phyloP scores from a whole-genome alignment of 306 rosid species.

The Casuarina glauca region DNA sequence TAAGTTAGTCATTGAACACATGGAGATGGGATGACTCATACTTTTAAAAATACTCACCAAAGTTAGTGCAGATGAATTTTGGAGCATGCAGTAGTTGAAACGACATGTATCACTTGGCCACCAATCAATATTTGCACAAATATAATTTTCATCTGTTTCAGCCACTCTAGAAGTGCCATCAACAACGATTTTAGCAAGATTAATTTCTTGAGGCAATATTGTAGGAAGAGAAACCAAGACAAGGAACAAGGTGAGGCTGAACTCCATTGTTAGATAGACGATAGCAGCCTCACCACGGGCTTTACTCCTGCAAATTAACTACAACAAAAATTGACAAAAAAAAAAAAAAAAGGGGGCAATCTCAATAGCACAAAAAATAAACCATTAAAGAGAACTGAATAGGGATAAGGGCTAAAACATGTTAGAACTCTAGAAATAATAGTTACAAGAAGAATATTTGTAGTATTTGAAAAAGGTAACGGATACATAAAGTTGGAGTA shows the following conservation, averaged over 20 bases:
- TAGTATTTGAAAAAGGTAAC: no score
- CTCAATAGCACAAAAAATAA: background rate
- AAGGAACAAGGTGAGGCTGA: conserved; percentile 48
- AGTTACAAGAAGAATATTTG: background rate
- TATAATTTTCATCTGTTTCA: conserved; percentile 63
- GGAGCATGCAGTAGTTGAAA: conserved; percentile 82
- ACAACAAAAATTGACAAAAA: conserved; percentile 22
- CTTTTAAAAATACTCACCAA: conserved; percentile 46
- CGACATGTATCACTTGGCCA: conserved; percentile 89
- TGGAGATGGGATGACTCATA: background rate
- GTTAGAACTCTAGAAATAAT: background rate
- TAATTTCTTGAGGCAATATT: conserved; percentile 45
- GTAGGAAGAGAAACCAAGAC: conserved; percentile 47
- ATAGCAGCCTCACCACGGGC: conserved; percentile 22
- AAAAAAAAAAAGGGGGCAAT: background rate
- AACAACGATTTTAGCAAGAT: conserved; percentile 44
- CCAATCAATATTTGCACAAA: conserved; percentile 99
- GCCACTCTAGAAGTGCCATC: conserved; percentile 55
- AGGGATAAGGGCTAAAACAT: background rate
- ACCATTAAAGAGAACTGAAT: background rate
- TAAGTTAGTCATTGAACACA: background rate
- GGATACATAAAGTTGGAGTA: background rate
- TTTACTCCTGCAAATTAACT: conserved; percentile 35
- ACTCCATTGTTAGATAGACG: conserved; percentile 49
- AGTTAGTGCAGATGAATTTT: conserved; percentile 58